Evolutionary conservation across 2,329 filamentous ascomycete genomes (phyloP).

Genomic region (Stachybotrys chartarum): DNA sequence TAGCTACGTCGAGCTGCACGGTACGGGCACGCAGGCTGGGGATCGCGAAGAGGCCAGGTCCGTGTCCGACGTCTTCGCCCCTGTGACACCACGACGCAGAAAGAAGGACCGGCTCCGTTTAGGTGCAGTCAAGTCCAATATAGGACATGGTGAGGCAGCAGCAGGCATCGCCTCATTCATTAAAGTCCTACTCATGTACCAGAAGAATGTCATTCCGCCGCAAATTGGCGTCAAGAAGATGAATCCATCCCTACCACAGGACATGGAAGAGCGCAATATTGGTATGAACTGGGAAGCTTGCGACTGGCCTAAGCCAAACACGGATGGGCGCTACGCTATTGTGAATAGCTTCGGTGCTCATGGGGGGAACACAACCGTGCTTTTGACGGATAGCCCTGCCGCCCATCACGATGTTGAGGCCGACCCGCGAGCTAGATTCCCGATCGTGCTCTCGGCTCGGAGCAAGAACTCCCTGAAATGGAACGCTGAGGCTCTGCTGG

Average conservation of each 20-base stretch:
- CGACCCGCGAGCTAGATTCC: conserved; percentile 39
- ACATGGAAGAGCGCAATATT: conserved; percentile 50
- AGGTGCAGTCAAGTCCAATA: conserved; percentile 58
- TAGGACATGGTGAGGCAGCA: conserved; percentile 58
- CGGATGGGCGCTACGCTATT: conserved; percentile 39
- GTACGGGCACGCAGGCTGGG: conserved; percentile 82
- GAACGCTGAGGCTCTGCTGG: conserved; percentile 49
- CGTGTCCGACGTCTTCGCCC: conserved; percentile 67
- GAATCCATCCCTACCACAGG: conserved; percentile 54
- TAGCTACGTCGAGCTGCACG: conserved; percentile 86
- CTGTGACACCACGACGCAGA: conserved; percentile 41
- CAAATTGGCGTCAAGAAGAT: conserved; percentile 59
- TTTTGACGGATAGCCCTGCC: no score
- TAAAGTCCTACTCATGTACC: conserved; percentile 48
- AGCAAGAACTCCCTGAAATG: conserved; percentile 47
- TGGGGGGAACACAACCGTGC: conserved; percentile 67
- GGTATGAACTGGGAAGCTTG: conserved; percentile 49
- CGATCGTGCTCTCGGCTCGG: conserved; percentile 53
- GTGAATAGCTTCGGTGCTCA: conserved; percentile 67
- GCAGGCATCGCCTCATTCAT: conserved; percentile 46
- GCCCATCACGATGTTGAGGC: conserved; percentile 58
- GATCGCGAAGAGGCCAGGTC: conserved; percentile 76
- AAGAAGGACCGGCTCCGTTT: conserved; percentile 42
- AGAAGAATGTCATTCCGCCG: conserved; percentile 38
- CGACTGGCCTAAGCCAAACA: conserved; percentile 30